These are phyloP conservation scores for Scutellaria minor DNA, from an alignment of 257 asterid genomes.

Conservation along the genomic window DNA sequence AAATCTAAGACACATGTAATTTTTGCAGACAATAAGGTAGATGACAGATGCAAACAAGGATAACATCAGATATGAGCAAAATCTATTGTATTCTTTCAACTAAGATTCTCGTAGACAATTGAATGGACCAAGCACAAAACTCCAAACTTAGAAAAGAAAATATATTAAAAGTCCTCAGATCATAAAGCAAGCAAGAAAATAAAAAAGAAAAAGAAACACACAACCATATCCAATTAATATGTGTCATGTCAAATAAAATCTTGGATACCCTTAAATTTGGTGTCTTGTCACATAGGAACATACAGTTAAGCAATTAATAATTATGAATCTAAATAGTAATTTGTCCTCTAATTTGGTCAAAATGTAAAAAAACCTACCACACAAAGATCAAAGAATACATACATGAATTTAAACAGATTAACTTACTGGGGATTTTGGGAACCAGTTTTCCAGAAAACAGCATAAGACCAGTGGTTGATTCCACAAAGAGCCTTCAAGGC, in stretches of 20 bases:
- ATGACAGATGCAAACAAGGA: constrained; percentile 53
- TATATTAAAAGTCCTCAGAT: constrained; percentile 37
- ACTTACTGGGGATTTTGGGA: constrained; percentile 90
- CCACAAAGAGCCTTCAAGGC: constrained; percentile 96
- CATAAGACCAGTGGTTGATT: constrained; percentile 92
- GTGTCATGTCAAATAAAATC: constrained; percentile 49
- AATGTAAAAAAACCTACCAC: no score
- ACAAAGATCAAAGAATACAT: not conserved
- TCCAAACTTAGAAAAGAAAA: constrained; percentile 60
- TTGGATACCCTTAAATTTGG: constrained; percentile 34
- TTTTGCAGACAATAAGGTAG: constrained; percentile 35
- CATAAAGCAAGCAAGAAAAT: constrained; percentile 40
- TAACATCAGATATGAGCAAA: constrained; percentile 47
- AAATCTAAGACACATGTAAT: constrained; percentile 25
- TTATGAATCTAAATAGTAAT: constrained; percentile 33
- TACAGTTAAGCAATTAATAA: not conserved
- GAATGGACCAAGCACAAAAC: constrained; percentile 57
- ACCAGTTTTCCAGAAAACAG: constrained; percentile 94
- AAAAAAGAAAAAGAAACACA: no score
- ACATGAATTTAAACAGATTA: constrained; percentile 6
- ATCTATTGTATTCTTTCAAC: constrained; percentile 19
- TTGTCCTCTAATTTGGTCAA: not conserved
- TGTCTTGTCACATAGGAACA: constrained; percentile 35
- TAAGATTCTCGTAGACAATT: constrained; percentile 66
- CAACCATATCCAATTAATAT: constrained; percentile 49